These are phyloP conservation scores for Pseudogymnoascus verrucosus DNA, from an alignment of 2,329 filamentous ascomycete species.

Conservation along the genomic window DNA sequence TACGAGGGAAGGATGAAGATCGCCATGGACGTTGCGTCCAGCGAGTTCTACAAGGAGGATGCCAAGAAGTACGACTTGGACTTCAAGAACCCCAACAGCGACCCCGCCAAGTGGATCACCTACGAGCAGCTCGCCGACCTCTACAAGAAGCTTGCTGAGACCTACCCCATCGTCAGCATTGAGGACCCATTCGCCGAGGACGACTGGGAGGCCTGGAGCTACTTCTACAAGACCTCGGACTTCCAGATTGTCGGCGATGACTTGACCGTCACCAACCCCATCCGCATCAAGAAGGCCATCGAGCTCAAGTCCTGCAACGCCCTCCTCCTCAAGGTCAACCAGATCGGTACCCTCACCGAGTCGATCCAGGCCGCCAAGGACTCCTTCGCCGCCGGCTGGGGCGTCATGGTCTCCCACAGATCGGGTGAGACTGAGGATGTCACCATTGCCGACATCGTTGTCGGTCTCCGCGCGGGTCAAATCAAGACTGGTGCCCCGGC, in stretches of 20 bases:
- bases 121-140: constrained; percentile 93
- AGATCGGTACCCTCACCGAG: constrained; percentile 98
- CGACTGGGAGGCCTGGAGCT: constrained; percentile 99
- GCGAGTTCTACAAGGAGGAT: constrained; percentile 97
- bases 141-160: constrained; percentile 79
- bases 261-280: constrained; percentile 96
- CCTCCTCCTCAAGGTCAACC: constrained; percentile 98
- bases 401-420: constrained; percentile 99
- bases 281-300: constrained; percentile 99
- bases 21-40: constrained; percentile 97
- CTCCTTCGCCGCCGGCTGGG: constrained; percentile 91
- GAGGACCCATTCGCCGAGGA: constrained; percentile 99
- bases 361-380: constrained; percentile 99
- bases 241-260: constrained; percentile 99
- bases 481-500: constrained; percentile 98
- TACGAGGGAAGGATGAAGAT: constrained; percentile 97
- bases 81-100: constrained; percentile 99
- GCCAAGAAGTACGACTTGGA: constrained; percentile 99
- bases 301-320: constrained; percentile 98
- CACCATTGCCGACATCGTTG: constrained; percentile 95
- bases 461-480: constrained; percentile 92
- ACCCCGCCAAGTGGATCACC: constrained; percentile 94
- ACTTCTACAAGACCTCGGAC: constrained; percentile 99
- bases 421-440: constrained; percentile 99
- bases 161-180: constrained; percentile 98